These are phyloP conservation scores for Suillus cothurnatus DNA, from an alignment of 768 basidiomycete genomes.

Conservation along the genomic window DNA sequence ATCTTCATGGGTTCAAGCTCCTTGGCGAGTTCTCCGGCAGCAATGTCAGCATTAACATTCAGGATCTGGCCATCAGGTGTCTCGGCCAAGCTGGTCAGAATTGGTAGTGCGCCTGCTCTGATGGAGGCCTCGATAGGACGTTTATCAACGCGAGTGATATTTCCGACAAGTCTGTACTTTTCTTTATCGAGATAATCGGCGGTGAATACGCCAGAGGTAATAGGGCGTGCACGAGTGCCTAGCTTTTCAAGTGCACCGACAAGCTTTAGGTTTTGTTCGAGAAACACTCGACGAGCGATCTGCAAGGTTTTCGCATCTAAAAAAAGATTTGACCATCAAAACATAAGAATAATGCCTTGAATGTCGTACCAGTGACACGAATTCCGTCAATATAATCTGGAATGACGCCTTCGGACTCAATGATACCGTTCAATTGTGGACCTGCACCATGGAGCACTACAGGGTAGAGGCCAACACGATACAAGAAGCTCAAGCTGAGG, in stretches of 20 bases:
- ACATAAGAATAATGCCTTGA: background rate
- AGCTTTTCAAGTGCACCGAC: slow-evolving; percentile 91
- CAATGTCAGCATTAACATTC: slow-evolving; percentile 98
- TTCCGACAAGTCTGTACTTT: slow-evolving; percentile 95
- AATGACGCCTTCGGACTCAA: slow-evolving; percentile 89
- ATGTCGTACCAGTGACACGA: slow-evolving; percentile 81
- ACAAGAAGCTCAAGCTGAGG: slow-evolving; percentile 93
- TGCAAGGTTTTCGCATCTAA: slow-evolving; percentile 91
- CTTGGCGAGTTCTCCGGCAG: slow-evolving; percentile 96
- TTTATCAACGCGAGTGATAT: slow-evolving; percentile 94
- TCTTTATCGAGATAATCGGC: slow-evolving; percentile 94
- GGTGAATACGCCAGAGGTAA: slow-evolving; percentile 96
- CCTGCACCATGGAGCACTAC: slow-evolving; percentile 97
- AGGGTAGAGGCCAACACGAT: slow-evolving; percentile 96
- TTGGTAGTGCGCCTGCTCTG: slow-evolving; percentile 93
- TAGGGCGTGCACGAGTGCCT: slow-evolving; percentile 95
- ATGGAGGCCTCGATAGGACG: slow-evolving; percentile 96
- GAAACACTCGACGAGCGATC: slow-evolving; percentile 93
- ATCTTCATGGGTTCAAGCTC: slow-evolving; percentile 99
- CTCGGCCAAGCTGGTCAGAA: slow-evolving; percentile 93
- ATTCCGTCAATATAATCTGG: slow-evolving; percentile 99
- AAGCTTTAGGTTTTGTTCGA: slow-evolving; percentile 96
- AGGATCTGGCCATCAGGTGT: slow-evolving; percentile 96
- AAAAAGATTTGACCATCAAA: slow-evolving; percentile 1
- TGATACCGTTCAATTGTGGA: slow-evolving; percentile 91